These are phyloP conservation scores for Trichoderma afroharzianum DNA, from an alignment of 2,329 filamentous ascomycete species.

Conservation along the genomic window DNA sequence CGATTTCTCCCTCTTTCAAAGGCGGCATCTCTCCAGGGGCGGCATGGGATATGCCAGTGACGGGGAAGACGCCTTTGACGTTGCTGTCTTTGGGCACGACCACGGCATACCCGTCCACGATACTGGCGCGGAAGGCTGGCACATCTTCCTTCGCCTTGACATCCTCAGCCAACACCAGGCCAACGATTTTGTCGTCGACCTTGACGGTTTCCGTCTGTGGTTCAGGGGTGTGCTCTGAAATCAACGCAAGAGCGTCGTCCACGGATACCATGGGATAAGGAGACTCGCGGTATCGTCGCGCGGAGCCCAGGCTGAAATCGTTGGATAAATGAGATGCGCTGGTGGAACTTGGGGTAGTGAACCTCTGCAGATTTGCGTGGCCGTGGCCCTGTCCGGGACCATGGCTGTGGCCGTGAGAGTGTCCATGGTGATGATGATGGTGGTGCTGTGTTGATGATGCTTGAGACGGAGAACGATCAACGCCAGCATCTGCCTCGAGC, in stretches of 20 bases:
- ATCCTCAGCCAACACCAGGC: conserved; percentile 77
- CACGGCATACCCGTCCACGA: conserved; percentile 93
- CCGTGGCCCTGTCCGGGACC: conserved; percentile 46
- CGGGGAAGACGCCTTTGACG: conserved; percentile 78
- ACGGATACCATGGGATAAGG: conserved; percentile 92
- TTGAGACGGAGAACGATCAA: conserved; percentile 36
- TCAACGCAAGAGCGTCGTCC: conserved; percentile 69
- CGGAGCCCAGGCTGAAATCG: conserved; percentile 57
- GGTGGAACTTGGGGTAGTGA: conserved; percentile 62
- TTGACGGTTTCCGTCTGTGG: conserved; percentile 54
- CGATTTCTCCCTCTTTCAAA: conserved; percentile 70
- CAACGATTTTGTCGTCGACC: conserved; percentile 65
- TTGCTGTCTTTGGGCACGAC: conserved; percentile 60
- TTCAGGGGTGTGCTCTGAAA: conserved; percentile 68
- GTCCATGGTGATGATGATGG: conserved; percentile 52
- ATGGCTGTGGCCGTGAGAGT: conserved; percentile 39
- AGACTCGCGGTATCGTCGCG: conserved; percentile 73
- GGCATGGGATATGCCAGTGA: conserved; percentile 83
- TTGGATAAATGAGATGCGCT: conserved; percentile 56
- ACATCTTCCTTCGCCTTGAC: conserved; percentile 78
- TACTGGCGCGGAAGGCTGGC: conserved; percentile 90
- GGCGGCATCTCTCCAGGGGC: conserved; percentile 63
- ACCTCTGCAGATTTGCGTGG: conserved; percentile 60
- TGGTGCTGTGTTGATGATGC: conserved; percentile 29
- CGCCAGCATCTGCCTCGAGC: conserved; percentile 77